A percentile compares a stretch with the other conserved stretches of the same genome.
phyloP scores from a whole-genome alignment of 2,329 filamentous ascomycete genomes.

The Colletotrichum salicis region DNA sequence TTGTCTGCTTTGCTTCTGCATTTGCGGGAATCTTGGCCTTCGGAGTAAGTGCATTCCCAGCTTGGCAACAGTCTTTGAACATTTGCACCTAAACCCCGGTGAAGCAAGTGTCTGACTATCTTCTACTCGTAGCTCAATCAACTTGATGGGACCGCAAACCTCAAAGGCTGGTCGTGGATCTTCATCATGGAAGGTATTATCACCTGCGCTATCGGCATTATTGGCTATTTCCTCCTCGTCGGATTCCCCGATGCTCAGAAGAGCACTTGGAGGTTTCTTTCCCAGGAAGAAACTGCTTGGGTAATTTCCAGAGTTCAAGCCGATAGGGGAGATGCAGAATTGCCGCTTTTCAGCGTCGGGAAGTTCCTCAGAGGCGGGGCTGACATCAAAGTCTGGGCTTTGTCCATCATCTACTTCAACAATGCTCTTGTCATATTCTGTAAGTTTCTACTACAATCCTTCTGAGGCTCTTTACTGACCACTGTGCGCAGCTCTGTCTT shows the following conservation, averaged over 20 bases:
- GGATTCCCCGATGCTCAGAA: slow-evolving; percentile 80
- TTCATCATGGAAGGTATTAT: slow-evolving; percentile 75
- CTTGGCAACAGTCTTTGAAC: slow-evolving; percentile 34
- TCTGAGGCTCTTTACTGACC: slow-evolving; percentile 39
- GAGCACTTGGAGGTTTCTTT: slow-evolving; percentile 63
- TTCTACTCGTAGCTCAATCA: slow-evolving; percentile 36
- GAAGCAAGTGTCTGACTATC: background rate
- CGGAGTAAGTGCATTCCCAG: slow-evolving; percentile 43
- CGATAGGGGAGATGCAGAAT: slow-evolving; percentile 72
- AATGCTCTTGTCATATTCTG: slow-evolving; percentile 30
- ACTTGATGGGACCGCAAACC: slow-evolving; percentile 65
- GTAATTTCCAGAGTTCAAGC: slow-evolving; percentile 74
- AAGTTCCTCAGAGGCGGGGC: slow-evolving; percentile 75
- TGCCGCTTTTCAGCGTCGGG: slow-evolving; percentile 73
- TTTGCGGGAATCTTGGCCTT: slow-evolving; percentile 40
- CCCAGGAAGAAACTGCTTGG: slow-evolving; percentile 70
- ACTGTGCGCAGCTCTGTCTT: slow-evolving; percentile 56
- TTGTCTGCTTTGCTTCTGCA: slow-evolving; percentile 40
- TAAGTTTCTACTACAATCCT: background rate
- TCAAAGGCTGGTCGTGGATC: slow-evolving; percentile 68
- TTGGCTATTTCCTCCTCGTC: slow-evolving; percentile 72
- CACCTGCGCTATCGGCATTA: slow-evolving; percentile 44
- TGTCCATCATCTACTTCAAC: slow-evolving; percentile 54
- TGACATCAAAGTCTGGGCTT: slow-evolving; percentile 78
- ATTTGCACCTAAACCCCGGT: background rate